Evolutionary conservation across 768 basidiomycete species (phyloP).

Genomic region (Boletus rufocinnamomeus): DNA sequence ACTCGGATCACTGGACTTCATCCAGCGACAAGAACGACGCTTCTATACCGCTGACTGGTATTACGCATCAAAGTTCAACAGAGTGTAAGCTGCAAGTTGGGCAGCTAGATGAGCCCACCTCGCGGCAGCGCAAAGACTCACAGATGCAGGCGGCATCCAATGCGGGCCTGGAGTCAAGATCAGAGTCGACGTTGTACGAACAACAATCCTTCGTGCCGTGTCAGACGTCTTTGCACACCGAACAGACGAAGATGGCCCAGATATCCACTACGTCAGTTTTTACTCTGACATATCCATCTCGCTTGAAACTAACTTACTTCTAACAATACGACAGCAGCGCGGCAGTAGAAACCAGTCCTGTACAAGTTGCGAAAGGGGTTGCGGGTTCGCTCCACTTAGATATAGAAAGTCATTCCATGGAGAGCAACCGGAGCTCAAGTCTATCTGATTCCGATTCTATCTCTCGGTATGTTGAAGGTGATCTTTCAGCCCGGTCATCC

Average conservation of each 20-base stretch:
- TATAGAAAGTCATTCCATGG: neutral
- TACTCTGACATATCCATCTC: neutral
- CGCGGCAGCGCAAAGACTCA: neutral
- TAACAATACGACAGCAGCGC: neutral
- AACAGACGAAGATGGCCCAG: neutral
- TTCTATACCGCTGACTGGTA: neutral
- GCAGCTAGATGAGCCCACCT: neutral
- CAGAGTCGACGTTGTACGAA: neutral
- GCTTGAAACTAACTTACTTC: neutral
- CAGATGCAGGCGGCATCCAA: neutral
- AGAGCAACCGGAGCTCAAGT: neutral
- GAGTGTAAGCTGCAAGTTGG: neutral
- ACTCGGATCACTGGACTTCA: neutral
- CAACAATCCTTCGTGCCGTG: neutral
- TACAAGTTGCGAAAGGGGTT: neutral
- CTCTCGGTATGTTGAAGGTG: neutral
- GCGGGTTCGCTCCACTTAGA: neutral
- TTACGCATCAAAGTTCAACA: neutral
- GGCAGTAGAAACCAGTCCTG: neutral
- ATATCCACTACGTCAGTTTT: neutral
- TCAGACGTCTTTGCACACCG: neutral
- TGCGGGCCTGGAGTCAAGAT: neutral
- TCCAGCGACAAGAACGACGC: neutral
- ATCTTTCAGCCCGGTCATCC: neutral
- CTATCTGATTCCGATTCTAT: neutral